Conservation (phyloP, 768 basidiomycete species). For the Lyophyllum decastes region DNA sequence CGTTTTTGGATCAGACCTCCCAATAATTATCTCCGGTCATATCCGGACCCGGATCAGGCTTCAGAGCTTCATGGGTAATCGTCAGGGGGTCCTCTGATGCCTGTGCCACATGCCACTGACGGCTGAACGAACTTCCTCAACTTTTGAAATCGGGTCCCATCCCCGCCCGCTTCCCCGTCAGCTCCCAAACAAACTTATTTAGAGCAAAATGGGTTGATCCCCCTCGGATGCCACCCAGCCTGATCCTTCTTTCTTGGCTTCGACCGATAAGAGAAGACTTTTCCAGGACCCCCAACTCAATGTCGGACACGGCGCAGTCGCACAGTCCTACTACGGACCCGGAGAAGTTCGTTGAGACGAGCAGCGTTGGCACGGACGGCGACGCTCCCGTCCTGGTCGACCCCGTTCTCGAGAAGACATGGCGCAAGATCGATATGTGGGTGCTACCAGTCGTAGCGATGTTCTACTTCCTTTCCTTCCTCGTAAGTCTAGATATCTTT, state of each 20-base stretch:
- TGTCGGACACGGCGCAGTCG: slow-evolving; percentile 26
- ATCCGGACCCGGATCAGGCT: too few species aligned
- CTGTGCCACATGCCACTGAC: too few species aligned
- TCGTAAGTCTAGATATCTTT: slow-evolving; percentile 31
- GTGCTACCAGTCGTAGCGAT: slow-evolving; percentile 37
- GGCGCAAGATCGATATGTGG: slow-evolving; percentile 39
- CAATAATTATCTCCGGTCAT: too few species aligned
- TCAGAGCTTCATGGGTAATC: too few species aligned
- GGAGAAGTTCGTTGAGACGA: slow-evolving; percentile 28
- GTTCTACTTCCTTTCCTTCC: slow-evolving; percentile 39
- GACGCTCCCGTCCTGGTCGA: slow-evolving; percentile 20
- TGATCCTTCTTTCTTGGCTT: neutral
- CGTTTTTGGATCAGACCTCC: too few species aligned
- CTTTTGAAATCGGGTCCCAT: too few species aligned
- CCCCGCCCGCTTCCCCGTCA: too few species aligned
- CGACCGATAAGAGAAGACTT: neutral
- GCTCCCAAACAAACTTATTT: neutral
- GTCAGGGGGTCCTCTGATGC: too few species aligned
- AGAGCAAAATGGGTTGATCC: neutral
- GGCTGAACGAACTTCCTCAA: too few species aligned
- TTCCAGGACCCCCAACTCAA: neutral
- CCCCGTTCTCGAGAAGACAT: slow-evolving; percentile 34
- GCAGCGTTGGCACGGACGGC: slow-evolving; percentile 23
- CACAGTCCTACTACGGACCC: slow-evolving; percentile 25
- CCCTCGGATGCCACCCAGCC: too few species aligned